Evolutionary conservation across 441 rosid species (phyloP), one percentile per base, ranked within the genome.

Genomic region (Lepidium campestre): DNA sequence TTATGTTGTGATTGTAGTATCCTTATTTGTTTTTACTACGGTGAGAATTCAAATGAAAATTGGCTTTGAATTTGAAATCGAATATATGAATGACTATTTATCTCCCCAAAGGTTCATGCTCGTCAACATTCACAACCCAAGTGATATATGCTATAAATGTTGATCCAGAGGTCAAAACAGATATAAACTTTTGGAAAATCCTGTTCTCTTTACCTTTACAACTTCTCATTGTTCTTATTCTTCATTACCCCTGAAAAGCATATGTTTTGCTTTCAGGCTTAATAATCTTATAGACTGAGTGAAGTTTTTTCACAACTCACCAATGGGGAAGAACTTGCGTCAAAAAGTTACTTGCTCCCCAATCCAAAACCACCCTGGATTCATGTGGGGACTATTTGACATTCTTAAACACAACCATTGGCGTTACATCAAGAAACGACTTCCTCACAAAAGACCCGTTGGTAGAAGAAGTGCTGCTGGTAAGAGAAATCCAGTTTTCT

Each of bases 331-430:
- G 77, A 74, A 79, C 7, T 56, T 35, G 75, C 72, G 69, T 18
- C 68, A 65, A 9, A 60, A 70, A 62, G 27, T 34, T 8, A 25
- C 78, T 15, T 58, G 63, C 35, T 34, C 77, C 25, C 71, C 82
- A 10, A 31, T 71, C 14, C 71, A 62, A 6, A 67, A 70, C 19
- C 63, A 58, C 27, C 85, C 85, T 18, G 82, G 94, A 68, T 83
- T 89, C 73, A 78, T 82, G 79, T 87, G 91, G 95, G 81, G 96
- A 23, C 55, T 88, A 1, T 76, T 90, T 68, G 89, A 86, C 48
- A 73, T 80, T n/a, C 86, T 90, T 41, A 83, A 80, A 47, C 81
- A 87, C 67, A 85, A 83, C 10, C 86, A 75, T 17, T 87, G 97
- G 90, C 83, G 75, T 65, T 67, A 78, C 68, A 75, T 86, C 68